Percentiles rank a stretch among this genome's conserved stretches.
Conservation (phyloP, 1,284 basidiomycete genomes). For the Apiotrichum gracile region DNA sequence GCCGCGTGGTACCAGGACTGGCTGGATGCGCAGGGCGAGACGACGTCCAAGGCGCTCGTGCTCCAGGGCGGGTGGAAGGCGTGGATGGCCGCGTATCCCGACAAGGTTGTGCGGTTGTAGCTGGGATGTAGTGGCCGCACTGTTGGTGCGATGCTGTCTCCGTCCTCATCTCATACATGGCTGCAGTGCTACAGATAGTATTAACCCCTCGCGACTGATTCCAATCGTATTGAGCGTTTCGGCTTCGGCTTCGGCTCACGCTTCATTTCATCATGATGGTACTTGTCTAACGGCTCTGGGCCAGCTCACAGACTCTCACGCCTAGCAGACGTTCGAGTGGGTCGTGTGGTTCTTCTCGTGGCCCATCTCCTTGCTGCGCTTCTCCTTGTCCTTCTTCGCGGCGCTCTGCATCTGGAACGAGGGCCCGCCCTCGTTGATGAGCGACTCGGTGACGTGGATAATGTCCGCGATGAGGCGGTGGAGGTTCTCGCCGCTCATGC, state of each 20-base stretch:
- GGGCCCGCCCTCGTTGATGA: slow-evolving; percentile 30
- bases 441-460: slow-evolving; percentile 27
- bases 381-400: background rate
- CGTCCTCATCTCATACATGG: too few relatives aligned
- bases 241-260: too few relatives aligned
- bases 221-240: too few relatives aligned
- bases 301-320: background rate
- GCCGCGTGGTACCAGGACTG: slow-evolving; percentile 42
- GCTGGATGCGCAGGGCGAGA: slow-evolving; percentile 19
- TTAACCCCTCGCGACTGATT: too few relatives aligned
- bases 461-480: slow-evolving; percentile 41
- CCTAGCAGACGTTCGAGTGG: background rate
- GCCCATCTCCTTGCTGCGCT: background rate
- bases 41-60: slow-evolving; percentile 19
- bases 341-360: background rate
- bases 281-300: too few relatives aligned
- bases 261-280: too few relatives aligned
- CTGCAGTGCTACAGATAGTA: too few relatives aligned
- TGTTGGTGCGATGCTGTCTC: too few relatives aligned
- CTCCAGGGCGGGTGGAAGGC: slow-evolving; percentile 38
- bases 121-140: background rate
- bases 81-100: slow-evolving; percentile 13
- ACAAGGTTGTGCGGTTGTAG: slow-evolving; percentile 10
- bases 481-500: slow-evolving; percentile 34
- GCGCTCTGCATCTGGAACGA: slow-evolving; percentile 24